Percentiles rank a stretch among this genome's conserved stretches.
Conservation (phyloP, 2,329 filamentous ascomycete species). For the Pezicula radicicola region DNA sequence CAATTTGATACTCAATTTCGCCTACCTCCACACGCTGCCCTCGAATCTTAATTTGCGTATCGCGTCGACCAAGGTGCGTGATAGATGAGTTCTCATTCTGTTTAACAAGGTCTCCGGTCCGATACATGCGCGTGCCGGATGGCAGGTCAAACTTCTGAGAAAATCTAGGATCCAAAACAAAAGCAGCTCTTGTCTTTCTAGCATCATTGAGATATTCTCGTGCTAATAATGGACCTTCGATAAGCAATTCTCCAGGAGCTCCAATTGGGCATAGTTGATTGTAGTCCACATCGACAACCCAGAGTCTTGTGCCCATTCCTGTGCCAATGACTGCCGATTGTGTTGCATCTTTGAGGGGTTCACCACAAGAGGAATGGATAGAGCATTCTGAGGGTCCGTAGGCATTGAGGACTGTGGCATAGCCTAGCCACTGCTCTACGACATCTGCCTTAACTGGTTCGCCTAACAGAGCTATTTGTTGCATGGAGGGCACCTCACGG, state of each 20-base stretch:
- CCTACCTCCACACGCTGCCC: neutral
- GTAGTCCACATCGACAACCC: conserved; percentile 1
- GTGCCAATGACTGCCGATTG: neutral
- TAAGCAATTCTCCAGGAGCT: conserved; percentile 31
- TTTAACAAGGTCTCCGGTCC: conserved; percentile 1
- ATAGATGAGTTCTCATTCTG: conserved; percentile 1
- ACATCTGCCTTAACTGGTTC: neutral
- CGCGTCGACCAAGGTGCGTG: conserved; percentile 1
- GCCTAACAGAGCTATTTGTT: conserved; percentile 1
- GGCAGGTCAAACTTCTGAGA: neutral
- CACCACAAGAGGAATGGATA: conserved; percentile 1
- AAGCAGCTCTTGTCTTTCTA: conserved; percentile 52
- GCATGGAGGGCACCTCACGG: neutral
- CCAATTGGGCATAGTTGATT: conserved; percentile 24
- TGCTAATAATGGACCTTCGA: conserved; percentile 39
- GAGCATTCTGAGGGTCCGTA: conserved; percentile 2
- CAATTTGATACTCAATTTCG: conserved; percentile 3
- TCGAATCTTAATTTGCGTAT: conserved; percentile 2
- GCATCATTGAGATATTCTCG: conserved; percentile 57
- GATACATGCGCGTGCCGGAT: conserved; percentile 1
- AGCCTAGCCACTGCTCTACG: neutral
- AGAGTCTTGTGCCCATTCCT: neutral
- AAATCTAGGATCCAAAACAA: conserved; percentile 48
- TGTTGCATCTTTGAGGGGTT: neutral
- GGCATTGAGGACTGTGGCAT: conserved; percentile 1